Conservation (phyloP, 331 rosid species). For the Pyrus hybrid region DNA sequence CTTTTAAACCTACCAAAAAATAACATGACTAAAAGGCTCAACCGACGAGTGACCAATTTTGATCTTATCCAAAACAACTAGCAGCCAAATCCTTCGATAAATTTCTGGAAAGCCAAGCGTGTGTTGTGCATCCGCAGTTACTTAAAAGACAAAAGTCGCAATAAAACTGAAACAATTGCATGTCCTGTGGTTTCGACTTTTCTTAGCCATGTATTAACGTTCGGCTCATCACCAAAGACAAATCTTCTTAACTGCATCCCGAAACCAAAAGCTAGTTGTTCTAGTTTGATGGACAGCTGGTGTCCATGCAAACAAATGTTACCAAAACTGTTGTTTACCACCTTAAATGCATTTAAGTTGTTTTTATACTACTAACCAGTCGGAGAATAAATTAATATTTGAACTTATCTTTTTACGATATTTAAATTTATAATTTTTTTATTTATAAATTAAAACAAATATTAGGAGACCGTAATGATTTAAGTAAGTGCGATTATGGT, state of each 20-base stretch:
- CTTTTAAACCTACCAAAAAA: too few relatives aligned
- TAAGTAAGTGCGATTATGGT: too few relatives aligned
- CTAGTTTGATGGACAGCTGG: not conserved
- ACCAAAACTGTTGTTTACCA: not conserved
- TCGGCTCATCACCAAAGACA: not conserved
- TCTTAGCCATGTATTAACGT: not conserved
- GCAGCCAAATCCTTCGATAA: not conserved
- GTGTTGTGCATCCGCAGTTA: not conserved
- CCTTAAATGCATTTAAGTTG: not conserved
- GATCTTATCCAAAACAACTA: too few relatives aligned
- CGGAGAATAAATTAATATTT: too few relatives aligned
- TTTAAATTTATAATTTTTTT: too few relatives aligned
- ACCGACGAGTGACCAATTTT: too few relatives aligned
- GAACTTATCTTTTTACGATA: too few relatives aligned
- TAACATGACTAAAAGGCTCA: too few relatives aligned
- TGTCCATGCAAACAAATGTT: not conserved
- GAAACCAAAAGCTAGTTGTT: not conserved
- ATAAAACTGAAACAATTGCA: not conserved
- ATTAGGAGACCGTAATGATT: too few relatives aligned
- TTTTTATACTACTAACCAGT: too few relatives aligned
- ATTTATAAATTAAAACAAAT: too few relatives aligned
- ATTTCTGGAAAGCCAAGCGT: not conserved
- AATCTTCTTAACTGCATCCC: not conserved
- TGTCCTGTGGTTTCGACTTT: not conserved
- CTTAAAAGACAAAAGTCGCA: not conserved